These are phyloP conservation scores for Leishmania mexicana DNA, from an alignment of 208 protist genomes.

Conservation along the genomic window DNA sequence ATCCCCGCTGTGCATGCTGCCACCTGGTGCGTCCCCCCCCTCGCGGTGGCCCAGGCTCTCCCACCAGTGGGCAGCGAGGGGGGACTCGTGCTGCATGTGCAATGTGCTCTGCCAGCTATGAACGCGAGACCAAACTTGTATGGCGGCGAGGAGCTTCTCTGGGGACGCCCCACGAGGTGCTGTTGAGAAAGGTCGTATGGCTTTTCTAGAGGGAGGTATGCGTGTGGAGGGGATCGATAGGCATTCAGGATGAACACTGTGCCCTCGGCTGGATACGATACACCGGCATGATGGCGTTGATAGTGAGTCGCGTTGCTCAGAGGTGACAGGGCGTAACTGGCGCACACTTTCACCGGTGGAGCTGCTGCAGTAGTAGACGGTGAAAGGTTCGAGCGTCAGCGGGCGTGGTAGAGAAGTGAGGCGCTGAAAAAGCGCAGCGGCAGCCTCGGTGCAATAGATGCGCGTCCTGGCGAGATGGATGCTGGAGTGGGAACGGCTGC, in stretches of 20 bases:
- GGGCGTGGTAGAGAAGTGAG: conserved; percentile 2
- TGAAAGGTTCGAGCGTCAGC: not conserved
- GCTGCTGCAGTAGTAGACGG: not conserved
- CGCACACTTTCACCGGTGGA: not conserved
- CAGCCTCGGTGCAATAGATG: not conserved
- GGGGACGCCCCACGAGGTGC: conserved; percentile 2
- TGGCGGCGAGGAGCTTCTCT: not conserved
- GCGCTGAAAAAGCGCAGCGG: not conserved
- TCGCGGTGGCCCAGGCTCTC: no score
- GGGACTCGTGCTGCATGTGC: not conserved
- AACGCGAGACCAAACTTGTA: not conserved
- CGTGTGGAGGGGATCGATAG: conserved; percentile 5
- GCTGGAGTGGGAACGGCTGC: not conserved
- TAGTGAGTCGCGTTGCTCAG: not conserved
- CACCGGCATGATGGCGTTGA: not conserved
- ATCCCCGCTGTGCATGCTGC: no score
- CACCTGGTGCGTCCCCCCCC: no score
- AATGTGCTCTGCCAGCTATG: not conserved
- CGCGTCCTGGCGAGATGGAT: not conserved
- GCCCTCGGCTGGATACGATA: not conserved
- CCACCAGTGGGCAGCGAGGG: no score
- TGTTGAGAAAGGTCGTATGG: conserved; percentile 6
- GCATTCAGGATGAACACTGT: not conserved
- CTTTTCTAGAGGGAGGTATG: not conserved
- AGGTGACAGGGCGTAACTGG: not conserved